Evolutionary conservation across 306 rosid genomes (phyloP), one percentile per base, ranked within the genome.

Genomic region (Trifolium subterraneum): DNA sequence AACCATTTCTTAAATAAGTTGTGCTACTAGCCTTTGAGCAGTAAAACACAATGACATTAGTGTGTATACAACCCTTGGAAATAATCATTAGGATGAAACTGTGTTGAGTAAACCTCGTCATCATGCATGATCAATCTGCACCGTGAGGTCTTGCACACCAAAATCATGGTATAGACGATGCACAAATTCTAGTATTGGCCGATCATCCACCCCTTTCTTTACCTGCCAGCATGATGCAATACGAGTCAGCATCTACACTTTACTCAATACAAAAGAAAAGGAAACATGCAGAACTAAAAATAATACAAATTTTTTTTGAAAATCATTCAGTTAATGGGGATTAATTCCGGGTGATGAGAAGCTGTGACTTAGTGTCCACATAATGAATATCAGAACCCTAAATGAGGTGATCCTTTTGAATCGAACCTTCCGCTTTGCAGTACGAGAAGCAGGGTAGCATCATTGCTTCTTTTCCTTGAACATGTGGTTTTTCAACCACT

Each of bases 111-210:
- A 64, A 25, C 16, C 74, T 89, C 84, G 83, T 89, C 84, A 89
- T 39, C 1, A 29, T 4, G 81, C 84, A 10, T 70, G 80, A 71
- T 88, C 93, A 22, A 82, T 83, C 79, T 94, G 98, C 85, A 92
- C 92, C 0, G 96, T 88, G 81, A 94, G 88, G 83, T 90, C 90
- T 65, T 80, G 97, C 68, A 94, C 83, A 29, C 99, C 99, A 84
- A 92, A 80, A 73, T 94, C 99, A 59, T 90, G 97, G 85, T 86
- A 94, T 74, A 92, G 80, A 15, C 86, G 93, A 71, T 94, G 99
- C 87, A 87, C 97, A 61, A 75, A 89, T 68, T 84, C 93, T 12
- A 92, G 93, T 45, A 86, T 73, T 19, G 86, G 82, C 13, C 90
- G 88, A 79, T 88, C 88, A 66, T 87, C 91, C 15, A 61, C 59